Conservation (phyloP, 495 filamentous ascomycete genomes). For the Viridothelium virens region DNA sequence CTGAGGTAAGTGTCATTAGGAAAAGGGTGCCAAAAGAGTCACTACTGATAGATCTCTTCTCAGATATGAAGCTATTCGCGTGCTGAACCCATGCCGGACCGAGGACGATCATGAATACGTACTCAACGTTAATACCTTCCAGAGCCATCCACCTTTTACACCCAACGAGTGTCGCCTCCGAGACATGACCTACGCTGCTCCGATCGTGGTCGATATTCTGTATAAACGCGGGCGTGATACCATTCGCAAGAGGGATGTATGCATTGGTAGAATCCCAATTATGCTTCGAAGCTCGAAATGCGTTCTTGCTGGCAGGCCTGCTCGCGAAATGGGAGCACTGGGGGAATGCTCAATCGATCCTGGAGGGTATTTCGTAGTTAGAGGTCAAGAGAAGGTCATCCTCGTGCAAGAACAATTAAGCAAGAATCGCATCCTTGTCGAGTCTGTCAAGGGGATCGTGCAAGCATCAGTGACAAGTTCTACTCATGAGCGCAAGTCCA, state of each 20-base stretch:
- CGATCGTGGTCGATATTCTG: conserved; percentile 79
- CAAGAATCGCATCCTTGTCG: conserved; percentile 97
- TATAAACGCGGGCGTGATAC: conserved; percentile 70
- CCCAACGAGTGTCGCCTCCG: conserved; percentile 93
- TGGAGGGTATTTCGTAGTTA: conserved; percentile 88
- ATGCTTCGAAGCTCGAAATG: conserved; percentile 97
- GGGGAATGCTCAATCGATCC: conserved; percentile 95
- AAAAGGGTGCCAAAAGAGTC: too few relatives aligned
- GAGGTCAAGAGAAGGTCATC: conserved; percentile 90
- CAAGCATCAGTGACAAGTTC: conserved; percentile 91
- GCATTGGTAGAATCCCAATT: conserved; percentile 84
- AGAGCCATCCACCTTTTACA: conserved; percentile 42
- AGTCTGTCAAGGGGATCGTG: conserved; percentile 85
- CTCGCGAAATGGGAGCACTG: conserved; percentile 73
- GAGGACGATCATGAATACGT: conserved; percentile 57
- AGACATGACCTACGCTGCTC: conserved; percentile 91
- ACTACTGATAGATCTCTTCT: neutral
- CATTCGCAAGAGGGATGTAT: conserved; percentile 59
- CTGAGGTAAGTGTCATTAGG: conserved; percentile 33
- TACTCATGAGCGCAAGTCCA: conserved; percentile 93
- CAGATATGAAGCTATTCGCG: conserved; percentile 73
- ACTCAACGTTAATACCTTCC: conserved; percentile 44
- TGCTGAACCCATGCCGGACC: conserved; percentile 66
- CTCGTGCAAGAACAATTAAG: conserved; percentile 96
- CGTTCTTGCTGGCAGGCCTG: conserved; percentile 67